Evolutionary conservation across 2,329 filamentous ascomycete species (phyloP).

Genomic region (Sordariomycetes sp.): DNA sequence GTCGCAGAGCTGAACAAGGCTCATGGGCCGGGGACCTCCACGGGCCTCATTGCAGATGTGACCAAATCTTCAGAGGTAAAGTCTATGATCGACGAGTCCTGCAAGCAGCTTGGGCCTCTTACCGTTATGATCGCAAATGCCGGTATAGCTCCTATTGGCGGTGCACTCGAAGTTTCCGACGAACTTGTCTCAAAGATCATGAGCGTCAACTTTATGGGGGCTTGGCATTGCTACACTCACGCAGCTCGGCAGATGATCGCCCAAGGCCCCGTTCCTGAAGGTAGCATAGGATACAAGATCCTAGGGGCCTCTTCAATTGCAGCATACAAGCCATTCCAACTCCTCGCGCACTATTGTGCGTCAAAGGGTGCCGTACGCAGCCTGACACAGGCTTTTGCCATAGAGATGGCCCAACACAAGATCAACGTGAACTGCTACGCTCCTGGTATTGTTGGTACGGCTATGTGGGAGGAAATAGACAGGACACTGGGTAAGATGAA

Average conservation of each 20-base stretch:
- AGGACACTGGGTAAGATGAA: conserved; percentile 34
- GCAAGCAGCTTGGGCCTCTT: conserved; percentile 41
- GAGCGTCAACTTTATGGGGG: conserved; percentile 54
- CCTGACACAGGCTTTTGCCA: conserved; percentile 55
- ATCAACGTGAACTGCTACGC: conserved; percentile 62
- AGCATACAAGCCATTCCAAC: conserved; percentile 44
- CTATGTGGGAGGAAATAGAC: conserved; percentile 63
- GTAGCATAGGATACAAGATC: conserved; percentile 41
- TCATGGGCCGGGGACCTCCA: conserved; percentile 42
- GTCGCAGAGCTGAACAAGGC: conserved; percentile 38
- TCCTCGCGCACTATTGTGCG: conserved; percentile 54
- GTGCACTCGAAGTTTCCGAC: conserved; percentile 45
- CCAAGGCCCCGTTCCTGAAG: conserved; percentile 34
- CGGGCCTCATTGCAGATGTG: conserved; percentile 52
- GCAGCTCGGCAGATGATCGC: conserved; percentile 57
- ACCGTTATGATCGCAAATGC: conserved; percentile 48
- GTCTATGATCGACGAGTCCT: conserved; percentile 38
- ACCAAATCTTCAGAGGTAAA: conserved; percentile 42
- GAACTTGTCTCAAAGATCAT: conserved; percentile 51
- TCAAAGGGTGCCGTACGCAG: conserved; percentile 60
- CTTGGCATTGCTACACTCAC: conserved; percentile 55
- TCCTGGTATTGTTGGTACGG: conserved; percentile 57
- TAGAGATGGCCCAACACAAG: conserved; percentile 53
- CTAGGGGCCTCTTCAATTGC: conserved; percentile 45
- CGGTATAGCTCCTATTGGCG: conserved; percentile 49